A percentile compares a stretch with the other conserved stretches of the same genome.
Conservation (phyloP, 202 grass and related monocot species). For the Carex arenaria region DNA sequence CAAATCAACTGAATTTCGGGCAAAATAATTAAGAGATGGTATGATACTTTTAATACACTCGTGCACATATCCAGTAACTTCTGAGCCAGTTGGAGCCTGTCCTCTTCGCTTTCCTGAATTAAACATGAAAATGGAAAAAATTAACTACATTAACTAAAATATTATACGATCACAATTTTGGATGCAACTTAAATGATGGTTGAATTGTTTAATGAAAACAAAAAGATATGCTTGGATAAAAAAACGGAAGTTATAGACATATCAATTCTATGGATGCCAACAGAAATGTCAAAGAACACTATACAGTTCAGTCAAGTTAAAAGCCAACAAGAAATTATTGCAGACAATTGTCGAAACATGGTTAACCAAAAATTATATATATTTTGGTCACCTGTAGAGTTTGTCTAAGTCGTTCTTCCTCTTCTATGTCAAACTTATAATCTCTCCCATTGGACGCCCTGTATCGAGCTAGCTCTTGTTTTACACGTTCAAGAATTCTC, state of each 20-base stretch:
- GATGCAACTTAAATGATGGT: not conserved
- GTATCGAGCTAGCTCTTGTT: slow-evolving; percentile 72
- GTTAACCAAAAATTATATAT: not conserved
- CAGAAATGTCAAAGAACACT: not conserved
- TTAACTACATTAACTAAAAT: slow-evolving; percentile 2
- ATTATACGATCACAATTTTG: not conserved
- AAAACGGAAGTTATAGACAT: not conserved
- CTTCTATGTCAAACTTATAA: slow-evolving; percentile 51
- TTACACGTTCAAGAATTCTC: slow-evolving; percentile 41
- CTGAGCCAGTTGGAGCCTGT: slow-evolving; percentile 52
- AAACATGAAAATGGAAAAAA: slow-evolving; percentile 20
- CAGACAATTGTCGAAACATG: not conserved
- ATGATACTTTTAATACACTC: slow-evolving; percentile 61
- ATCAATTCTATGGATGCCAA: not conserved
- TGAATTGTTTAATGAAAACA: not conserved
- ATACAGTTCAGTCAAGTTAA: slow-evolving; percentile 13
- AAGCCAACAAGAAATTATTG: not conserved
- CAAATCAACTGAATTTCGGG: not conserved
- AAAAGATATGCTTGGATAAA: not conserved
- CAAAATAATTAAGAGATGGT: not conserved
- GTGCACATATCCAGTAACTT: slow-evolving; percentile 54
- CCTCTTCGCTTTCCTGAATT: slow-evolving; percentile 65
- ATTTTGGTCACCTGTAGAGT: slow-evolving; percentile 42
- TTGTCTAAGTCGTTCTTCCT: slow-evolving; percentile 58
- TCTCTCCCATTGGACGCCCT: slow-evolving; percentile 50